Evolutionary conservation across 768 basidiomycete species (phyloP), one percentile per base, ranked within the genome.

Genomic region (Mycena crocata): DNA sequence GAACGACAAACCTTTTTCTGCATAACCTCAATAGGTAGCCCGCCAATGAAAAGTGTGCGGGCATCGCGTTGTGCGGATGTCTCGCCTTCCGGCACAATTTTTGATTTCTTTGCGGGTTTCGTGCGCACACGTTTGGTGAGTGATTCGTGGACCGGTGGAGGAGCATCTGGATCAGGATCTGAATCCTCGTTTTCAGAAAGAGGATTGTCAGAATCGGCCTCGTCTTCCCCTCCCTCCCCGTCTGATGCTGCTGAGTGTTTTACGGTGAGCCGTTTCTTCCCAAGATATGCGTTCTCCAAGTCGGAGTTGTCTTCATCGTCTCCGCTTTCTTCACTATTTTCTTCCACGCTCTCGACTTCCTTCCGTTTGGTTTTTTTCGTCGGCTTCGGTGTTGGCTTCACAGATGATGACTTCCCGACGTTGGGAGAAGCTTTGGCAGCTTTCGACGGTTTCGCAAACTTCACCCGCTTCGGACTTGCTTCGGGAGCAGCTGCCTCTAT

Each of bases 41-140:
- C 98, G 4, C 96, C 96, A 17, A 99, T 81, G 77, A 99, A 99
- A 50, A 98, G 83, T 7, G 97, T 98, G 30, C 97, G 87, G 21
- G 86, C 85, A 72, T 98, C 90, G 51, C 92, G 86, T 66, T 86
- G 88, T 60, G 88, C 89, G 21, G 86, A 76, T 0, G 93, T 93
- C 78, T 98, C 96, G 58, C 87, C 89, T 28, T 79, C 67, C 0
- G 93, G 93, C 1, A 84, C 82, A 70, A 83, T 85, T 66, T 89
- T 92, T 19, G 72, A 66, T 62, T 78, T 79, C 70, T 76, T 83
- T 39, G 70, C 61, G 12, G 77, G 78, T 66, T 78, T 79, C 65
- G 77, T 76, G 49, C 69, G 70, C 26, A 64, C 62, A 34, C 69
- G 69, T 57, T 70, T 70, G 26, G 65, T 61, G 2, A 90, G 55